Base-by-base conservation (phyloP, 1,284 basidiomycete species). In the Fomitopsis palustris region DNA sequence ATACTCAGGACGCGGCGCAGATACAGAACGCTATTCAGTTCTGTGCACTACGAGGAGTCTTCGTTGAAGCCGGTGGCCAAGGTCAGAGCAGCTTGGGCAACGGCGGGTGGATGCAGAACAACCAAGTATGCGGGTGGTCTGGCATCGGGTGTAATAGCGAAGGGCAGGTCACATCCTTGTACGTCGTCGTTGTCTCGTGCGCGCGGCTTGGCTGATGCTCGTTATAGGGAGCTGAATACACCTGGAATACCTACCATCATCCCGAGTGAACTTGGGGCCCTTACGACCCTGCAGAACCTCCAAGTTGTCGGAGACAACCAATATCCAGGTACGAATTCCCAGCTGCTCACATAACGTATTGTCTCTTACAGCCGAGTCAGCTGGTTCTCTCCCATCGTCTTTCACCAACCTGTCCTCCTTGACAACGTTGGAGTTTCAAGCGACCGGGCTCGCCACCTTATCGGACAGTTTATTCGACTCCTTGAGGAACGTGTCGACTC, bases 31-130 rank as follows among this genome's bases (percentile, higher is more conserved):
- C 76, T 1, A 61, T 79, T 0, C 81, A 83, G 62, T 83, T 83
- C 63, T 84, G 82, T 59, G 74, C 79, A 9, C 73, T 83, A 33
- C 75, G 79, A 25, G 75, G 81, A 10, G 65, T 86, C 56, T 80
- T 81, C 61, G 78, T 79, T 56, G 74, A 74, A 3, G 71, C 81
- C 7, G 70, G 76, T 23, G 65, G 71, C 21, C 68, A 72, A 51
- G 81, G 76, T 1, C 77, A 77, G 65, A 64, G 67, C 2, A 71
- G 67, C 1, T 69, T 83, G 14, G 71, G 75, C 38, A 76, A 74
- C n/a, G 75, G 75, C 4, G 77, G 77, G 1, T 83, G 81, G 81
- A 73, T 76, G 49, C 74, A 78, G 61, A 77, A 82, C 56, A 67
- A 76, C 27, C 71, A 74, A 37, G 80, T 81, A 59, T 83, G 82